Percentiles rank a stretch among this genome's conserved stretches.
These are phyloP conservation scores for Dalbergia cultrata DNA, from an alignment of 306 rosid species.

Conservation along the genomic window DNA sequence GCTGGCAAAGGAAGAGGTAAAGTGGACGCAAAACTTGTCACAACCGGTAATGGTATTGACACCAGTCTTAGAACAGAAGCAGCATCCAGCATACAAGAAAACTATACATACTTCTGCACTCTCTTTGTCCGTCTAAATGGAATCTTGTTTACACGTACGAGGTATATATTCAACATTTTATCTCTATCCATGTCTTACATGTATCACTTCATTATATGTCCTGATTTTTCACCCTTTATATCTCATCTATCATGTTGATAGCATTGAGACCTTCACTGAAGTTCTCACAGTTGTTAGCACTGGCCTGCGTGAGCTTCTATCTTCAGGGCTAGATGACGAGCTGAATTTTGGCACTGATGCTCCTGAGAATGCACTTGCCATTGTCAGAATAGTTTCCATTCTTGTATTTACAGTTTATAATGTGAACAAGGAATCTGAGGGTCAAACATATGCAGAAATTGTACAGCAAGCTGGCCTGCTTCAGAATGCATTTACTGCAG, in stretches of 20 bases:
- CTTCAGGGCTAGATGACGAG: slow-evolving; percentile 75
- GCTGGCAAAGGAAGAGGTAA: slow-evolving; percentile 78
- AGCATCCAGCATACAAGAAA: slow-evolving; percentile 56
- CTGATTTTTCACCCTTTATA: slow-evolving; percentile 32
- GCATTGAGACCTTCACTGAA: slow-evolving; percentile 88
- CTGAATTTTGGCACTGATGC: slow-evolving; percentile 65
- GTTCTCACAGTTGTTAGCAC: slow-evolving; percentile 72
- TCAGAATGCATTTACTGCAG: slow-evolving; percentile 86
- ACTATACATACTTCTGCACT: slow-evolving; percentile 68
- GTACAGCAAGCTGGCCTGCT: slow-evolving; percentile 83
- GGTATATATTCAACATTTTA: slow-evolving; percentile 50
- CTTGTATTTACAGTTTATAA: slow-evolving; percentile 80
- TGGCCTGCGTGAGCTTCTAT: slow-evolving; percentile 69
- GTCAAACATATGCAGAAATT: slow-evolving; percentile 90
- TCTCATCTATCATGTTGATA: slow-evolving; percentile 41
- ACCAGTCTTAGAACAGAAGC: slow-evolving; percentile 57
- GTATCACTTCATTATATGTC: not conserved
- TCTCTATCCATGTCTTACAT: not conserved
- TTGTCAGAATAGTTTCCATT: slow-evolving; percentile 77
- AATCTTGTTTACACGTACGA: slow-evolving; percentile 86
- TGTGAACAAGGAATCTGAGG: slow-evolving; percentile 78
- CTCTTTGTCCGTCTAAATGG: slow-evolving; percentile 91
- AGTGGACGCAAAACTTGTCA: slow-evolving; percentile 60
- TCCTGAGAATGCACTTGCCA: slow-evolving; percentile 69
- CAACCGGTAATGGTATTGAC: slow-evolving; percentile 58